Evolutionary conservation across 2,329 filamentous ascomycete species (phyloP).

Genomic region (Rhynchosporium graminicola): DNA sequence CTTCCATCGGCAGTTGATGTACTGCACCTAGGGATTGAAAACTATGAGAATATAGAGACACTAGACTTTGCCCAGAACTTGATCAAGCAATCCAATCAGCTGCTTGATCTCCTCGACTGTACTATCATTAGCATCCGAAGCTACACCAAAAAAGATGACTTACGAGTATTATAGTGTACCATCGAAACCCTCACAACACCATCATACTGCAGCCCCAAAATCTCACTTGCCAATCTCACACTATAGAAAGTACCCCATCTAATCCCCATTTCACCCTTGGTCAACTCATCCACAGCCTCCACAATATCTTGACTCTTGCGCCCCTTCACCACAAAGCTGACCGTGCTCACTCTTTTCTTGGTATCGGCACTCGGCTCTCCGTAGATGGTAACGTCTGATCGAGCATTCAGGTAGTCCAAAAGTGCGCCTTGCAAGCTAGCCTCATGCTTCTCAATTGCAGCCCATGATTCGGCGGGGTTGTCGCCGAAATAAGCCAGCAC

Average conservation of each 20-base stretch:
- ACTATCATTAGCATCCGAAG: background rate
- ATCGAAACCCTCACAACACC: constrained; percentile 71
- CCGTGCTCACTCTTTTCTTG: constrained; percentile 58
- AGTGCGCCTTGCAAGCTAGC: constrained; percentile 58
- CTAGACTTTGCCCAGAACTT: constrained; percentile 44
- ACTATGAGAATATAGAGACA: too few relatives aligned
- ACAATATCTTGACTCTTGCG: constrained; percentile 59
- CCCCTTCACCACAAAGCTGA: constrained; percentile 66
- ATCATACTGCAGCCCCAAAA: constrained; percentile 58
- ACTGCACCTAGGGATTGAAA: too few relatives aligned
- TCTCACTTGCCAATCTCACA: constrained; percentile 59
- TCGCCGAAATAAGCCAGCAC: constrained; percentile 62
- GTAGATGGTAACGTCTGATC: constrained; percentile 56
- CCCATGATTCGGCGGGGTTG: constrained; percentile 48
- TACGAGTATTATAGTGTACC: constrained; percentile 71
- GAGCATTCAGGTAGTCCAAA: constrained; percentile 57
- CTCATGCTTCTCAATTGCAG: constrained; percentile 58
- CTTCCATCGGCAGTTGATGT: too few relatives aligned
- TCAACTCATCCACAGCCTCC: constrained; percentile 59
- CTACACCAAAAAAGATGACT: constrained; percentile 39
- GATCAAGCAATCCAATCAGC: constrained; percentile 54
- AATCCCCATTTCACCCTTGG: constrained; percentile 56
- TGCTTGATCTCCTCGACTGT: constrained; percentile 57
- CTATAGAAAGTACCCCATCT: constrained; percentile 71
- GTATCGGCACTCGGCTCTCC: constrained; percentile 55